These are phyloP conservation scores for Russula vinacea DNA, from an alignment of 768 basidiomycete species.

Conservation along the genomic window DNA sequence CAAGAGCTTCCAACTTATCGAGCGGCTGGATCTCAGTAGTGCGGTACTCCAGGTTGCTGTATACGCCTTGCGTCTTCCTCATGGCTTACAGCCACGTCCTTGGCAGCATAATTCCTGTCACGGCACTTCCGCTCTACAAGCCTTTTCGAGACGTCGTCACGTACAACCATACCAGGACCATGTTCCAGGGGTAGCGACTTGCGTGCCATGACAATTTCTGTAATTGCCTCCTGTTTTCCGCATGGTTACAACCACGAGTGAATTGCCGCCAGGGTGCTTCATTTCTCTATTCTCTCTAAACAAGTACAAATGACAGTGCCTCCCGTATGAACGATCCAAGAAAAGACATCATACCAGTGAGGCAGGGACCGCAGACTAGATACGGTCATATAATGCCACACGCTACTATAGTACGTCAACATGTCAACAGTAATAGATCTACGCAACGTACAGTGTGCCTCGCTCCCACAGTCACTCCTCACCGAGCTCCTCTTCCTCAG, in stretches of 20 bases:
- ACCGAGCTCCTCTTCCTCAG: constrained; percentile 74
- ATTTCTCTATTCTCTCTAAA: neutral
- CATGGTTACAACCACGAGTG: neutral
- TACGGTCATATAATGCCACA: neutral
- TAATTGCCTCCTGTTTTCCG: neutral
- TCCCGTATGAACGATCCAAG: no score
- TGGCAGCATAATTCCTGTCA: no score
- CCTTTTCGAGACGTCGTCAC: no score
- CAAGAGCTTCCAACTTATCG: no score
- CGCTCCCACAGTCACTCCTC: constrained; percentile 35
- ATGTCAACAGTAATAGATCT: constrained; percentile 8
- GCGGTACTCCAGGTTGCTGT: neutral
- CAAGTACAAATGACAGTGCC: neutral
- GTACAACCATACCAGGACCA: neutral
- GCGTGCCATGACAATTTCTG: no score
- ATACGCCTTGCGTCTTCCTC: constrained; percentile 6
- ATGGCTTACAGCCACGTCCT: neutral
- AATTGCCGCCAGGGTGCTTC: neutral
- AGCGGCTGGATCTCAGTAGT: neutral
- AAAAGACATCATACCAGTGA: neutral
- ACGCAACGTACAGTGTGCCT: neutral
- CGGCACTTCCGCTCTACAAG: no score
- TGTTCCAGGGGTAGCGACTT: neutral
- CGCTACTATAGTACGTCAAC: neutral
- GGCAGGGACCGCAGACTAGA: neutral